Conservation (phyloP, 1,284 basidiomycete species). For the Dichomitus squalens region DNA sequence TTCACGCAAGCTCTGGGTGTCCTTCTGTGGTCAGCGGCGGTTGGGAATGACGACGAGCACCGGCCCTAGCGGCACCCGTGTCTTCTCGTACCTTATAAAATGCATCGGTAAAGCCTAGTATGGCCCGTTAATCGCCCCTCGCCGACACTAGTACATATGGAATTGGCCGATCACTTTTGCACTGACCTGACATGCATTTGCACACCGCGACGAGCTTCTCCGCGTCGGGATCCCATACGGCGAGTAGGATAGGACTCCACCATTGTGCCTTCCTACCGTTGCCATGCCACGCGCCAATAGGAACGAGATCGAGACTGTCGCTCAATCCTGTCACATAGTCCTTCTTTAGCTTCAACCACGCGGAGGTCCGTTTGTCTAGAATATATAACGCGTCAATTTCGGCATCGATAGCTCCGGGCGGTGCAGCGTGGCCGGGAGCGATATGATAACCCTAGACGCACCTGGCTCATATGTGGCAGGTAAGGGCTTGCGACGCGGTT, state of each 20-base stretch:
- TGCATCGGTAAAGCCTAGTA: conserved; percentile 80
- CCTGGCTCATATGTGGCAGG: conserved; percentile 91
- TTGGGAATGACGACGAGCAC: background rate
- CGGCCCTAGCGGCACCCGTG: background rate
- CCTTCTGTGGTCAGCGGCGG: conserved; percentile 9
- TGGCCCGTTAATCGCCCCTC: conserved; percentile 19
- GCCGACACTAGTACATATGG: conserved; percentile 14
- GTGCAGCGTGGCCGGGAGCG: conserved; percentile 1
- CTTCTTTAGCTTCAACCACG: conserved; percentile 57
- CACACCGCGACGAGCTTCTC: conserved; percentile 81
- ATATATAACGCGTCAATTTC: conserved; percentile 14
- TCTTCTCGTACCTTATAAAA: conserved; percentile 71
- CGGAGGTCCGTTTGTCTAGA: conserved; percentile 70
- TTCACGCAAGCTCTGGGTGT: conserved; percentile 51
- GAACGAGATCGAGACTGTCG: conserved; percentile 78
- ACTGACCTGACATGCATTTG: conserved; percentile 82
- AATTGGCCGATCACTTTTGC: conserved; percentile 10
- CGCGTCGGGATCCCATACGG: conserved; percentile 72
- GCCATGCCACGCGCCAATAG: conserved; percentile 84
- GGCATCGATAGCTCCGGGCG: conserved; percentile 6
- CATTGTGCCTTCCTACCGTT: conserved; percentile 90
- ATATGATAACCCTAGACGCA: conserved; percentile 22
- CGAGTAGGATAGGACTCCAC: conserved; percentile 93
- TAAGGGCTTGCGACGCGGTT: conserved; percentile 66
- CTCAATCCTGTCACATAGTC: conserved; percentile 79